phyloP scores from a whole-genome alignment of 2,329 filamentous ascomycete genomes.

The Sordariomycetes sp. region DNA sequence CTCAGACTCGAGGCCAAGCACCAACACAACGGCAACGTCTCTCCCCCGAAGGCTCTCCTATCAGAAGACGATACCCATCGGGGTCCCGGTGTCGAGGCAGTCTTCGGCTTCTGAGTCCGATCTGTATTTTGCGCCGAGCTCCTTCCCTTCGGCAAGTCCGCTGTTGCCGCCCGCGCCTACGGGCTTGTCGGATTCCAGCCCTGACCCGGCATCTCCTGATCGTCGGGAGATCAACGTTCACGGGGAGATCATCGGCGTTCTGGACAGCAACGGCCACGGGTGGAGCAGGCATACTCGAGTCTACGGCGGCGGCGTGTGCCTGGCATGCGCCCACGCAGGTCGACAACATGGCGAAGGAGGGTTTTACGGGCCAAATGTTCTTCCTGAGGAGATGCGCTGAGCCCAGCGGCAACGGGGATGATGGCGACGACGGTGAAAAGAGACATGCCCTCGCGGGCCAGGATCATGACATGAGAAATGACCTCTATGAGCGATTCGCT shows the following conservation, averaged over 20 bases:
- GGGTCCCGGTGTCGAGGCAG: slow-evolving; percentile 15
- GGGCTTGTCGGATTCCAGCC: slow-evolving; percentile 12
- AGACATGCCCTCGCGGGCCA: no score
- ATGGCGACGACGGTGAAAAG: no score
- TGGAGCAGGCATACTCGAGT: slow-evolving; percentile 52
- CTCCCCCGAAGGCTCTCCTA: slow-evolving; percentile 31
- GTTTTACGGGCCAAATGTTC: slow-evolving; percentile 34
- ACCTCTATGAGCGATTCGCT: no score
- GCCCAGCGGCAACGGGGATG: no score
- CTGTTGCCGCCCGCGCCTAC: slow-evolving; percentile 34
- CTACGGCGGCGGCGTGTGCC: slow-evolving; percentile 48
- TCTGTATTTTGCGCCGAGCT: slow-evolving; percentile 32
- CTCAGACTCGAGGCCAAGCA: slow-evolving; percentile 6
- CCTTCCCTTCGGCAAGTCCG: slow-evolving; percentile 38
- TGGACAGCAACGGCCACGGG: slow-evolving; percentile 35
- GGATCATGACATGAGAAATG: no score
- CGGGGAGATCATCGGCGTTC: slow-evolving; percentile 40
- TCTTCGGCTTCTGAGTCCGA: slow-evolving; percentile 10
- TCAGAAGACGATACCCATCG: slow-evolving; percentile 28
- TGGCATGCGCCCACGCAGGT: slow-evolving; percentile 42
- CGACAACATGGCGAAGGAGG: slow-evolving; percentile 31
- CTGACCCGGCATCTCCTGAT: slow-evolving; percentile 11
- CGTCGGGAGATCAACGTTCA: slow-evolving; percentile 31
- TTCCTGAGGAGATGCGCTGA: slow-evolving; percentile 7
- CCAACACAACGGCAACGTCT: slow-evolving; percentile 9